Conservation (phyloP, 495 filamentous ascomycete species). For the Daldinia bambusicola region DNA sequence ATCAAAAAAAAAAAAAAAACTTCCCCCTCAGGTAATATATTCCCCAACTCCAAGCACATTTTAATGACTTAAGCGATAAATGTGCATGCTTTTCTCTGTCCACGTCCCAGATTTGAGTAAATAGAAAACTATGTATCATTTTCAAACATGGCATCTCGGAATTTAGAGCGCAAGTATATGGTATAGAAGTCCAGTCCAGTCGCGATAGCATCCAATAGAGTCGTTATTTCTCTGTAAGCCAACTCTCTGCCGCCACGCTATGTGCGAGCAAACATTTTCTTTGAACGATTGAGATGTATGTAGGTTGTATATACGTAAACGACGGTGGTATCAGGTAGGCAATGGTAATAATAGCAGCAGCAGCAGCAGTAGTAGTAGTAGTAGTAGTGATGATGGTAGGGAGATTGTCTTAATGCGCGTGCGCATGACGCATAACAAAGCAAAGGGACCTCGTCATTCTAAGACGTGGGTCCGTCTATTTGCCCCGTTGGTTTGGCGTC, state of each 20-base stretch:
- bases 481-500: conserved; percentile 41
- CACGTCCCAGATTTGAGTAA: conserved; percentile 9
- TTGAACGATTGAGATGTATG: conserved; percentile 8
- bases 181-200: neutral
- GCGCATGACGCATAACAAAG: conserved; percentile 15
- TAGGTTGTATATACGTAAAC: conserved; percentile 19
- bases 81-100: conserved; percentile 41
- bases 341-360: neutral
- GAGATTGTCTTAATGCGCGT: conserved; percentile 16
- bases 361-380: neutral
- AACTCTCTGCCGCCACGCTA: conserved; percentile 45
- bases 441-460: conserved; percentile 16
- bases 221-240: conserved; percentile 32
- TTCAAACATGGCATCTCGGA: conserved; percentile 14
- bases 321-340: neutral
- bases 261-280: conserved; percentile 21
- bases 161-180: conserved; percentile 1
- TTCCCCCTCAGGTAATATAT: conserved; percentile 5
- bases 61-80: conserved; percentile 8
- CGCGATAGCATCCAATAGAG: conserved; percentile 12
- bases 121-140: conserved; percentile 21
- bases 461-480: conserved; percentile 37
- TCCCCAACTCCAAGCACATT: conserved; percentile 35
- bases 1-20: conserved; percentile 15
- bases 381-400: neutral